A percentile compares a stretch with the other conserved stretches of the same genome.
Evolutionary conservation across 2,329 filamentous ascomycete genomes (phyloP).

Genomic region (Aspergillus thermomutatus): DNA sequence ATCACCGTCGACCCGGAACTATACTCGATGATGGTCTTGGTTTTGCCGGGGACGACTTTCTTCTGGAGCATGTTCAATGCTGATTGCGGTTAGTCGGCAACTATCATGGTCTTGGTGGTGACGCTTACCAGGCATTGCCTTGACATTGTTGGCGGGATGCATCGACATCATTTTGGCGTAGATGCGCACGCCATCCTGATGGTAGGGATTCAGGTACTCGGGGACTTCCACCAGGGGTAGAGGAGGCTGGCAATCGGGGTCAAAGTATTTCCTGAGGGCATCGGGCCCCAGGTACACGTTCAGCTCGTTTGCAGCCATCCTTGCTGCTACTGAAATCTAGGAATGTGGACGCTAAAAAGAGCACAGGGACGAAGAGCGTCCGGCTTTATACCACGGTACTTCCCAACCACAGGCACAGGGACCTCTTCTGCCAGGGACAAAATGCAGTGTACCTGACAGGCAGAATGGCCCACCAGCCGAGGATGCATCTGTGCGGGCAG

Average conservation of each 20-base stretch:
- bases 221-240: slow-evolving; percentile 62
- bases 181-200: slow-evolving; percentile 57
- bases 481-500: no score
- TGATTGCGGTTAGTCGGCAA: slow-evolving; percentile 13
- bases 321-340: slow-evolving; percentile 1
- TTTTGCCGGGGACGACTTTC: slow-evolving; percentile 42
- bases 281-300: slow-evolving; percentile 60
- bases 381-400: no score
- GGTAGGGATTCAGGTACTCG: slow-evolving; percentile 54
- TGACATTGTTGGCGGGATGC: slow-evolving; percentile 64
- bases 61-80: slow-evolving; percentile 52
- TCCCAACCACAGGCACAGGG: no score
- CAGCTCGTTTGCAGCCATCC: slow-evolving; percentile 33
- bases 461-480: no score
- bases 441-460: no score
- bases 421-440: no score
- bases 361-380: no score
- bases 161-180: slow-evolving; percentile 66
- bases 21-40: slow-evolving; percentile 56
- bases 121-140: slow-evolving; percentile 52
- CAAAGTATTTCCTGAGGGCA: slow-evolving; percentile 57
- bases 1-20: slow-evolving; percentile 62
- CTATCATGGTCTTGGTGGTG: neutral
- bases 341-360: neutral
- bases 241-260: slow-evolving; percentile 56